Evolutionary conservation across 108 stramenopile species (phyloP).

Genomic region (Cyclotella atomus): DNA sequence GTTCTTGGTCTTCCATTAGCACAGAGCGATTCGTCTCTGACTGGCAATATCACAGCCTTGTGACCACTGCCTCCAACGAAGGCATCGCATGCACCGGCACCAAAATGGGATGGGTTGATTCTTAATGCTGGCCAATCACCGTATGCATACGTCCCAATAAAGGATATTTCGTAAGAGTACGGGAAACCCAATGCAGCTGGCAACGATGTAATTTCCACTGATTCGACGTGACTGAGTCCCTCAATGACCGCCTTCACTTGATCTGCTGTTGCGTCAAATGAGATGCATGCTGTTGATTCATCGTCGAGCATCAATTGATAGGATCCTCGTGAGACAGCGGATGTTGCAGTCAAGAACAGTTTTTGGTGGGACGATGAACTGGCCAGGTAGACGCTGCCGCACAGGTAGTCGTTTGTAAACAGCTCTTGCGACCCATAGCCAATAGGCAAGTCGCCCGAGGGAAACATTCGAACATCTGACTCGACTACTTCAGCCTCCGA

Average conservation of each 20-base stretch:
- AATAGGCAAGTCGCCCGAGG: constrained; percentile 8
- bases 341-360: constrained; percentile 23
- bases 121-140: constrained; percentile 50
- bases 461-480: constrained; percentile 12
- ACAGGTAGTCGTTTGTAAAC: constrained; percentile 10
- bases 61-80: constrained; percentile 37
- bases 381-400: constrained; percentile 40
- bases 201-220: constrained; percentile 18
- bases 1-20: constrained; percentile 14
- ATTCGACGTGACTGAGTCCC: constrained; percentile 20
- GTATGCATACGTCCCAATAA: constrained; percentile 33
- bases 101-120: constrained; percentile 29
- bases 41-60: constrained; percentile 22
- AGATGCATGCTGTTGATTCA: constrained; percentile 32
- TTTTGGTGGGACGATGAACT: constrained; percentile 38
- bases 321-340: constrained; percentile 25
- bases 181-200: constrained; percentile 10
- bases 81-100: constrained; percentile 30
- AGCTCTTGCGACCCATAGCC: constrained; percentile 36
- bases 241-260: constrained; percentile 32
- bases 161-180: constrained; percentile 21
- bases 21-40: constrained; percentile 46
- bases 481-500: constrained; percentile 27
- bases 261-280: constrained; percentile 34
- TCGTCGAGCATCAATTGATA: constrained; percentile 37